Base-by-base conservation (phyloP, 23 red algal species). In the Cyanidium caldarium region DNA sequence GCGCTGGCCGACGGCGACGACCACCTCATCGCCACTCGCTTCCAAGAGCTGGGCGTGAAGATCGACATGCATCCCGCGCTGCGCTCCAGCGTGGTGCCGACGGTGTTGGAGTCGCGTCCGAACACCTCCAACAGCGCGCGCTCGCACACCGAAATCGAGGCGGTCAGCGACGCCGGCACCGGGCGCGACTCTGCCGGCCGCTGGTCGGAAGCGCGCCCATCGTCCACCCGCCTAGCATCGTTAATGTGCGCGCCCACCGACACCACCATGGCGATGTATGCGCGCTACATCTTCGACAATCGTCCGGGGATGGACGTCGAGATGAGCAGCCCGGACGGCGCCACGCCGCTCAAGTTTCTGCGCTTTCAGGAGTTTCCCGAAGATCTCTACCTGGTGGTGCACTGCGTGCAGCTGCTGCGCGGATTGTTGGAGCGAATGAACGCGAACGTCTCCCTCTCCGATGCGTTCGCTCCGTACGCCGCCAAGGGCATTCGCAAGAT, bases 361-460 rank as follows among this genome's bases (percentile, higher is more conserved):
- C 70, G 68, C 7, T 82, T 95, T 31, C 42, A 65, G 34, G 44
- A 69, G 38, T 95, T 87, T 68, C 84, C 84, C 39, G 58, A 68
- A 16, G 79, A 87, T 46, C 72, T 95, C 19, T 87, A 82, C 36
- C 81, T 87, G 82, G 78, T 95, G n/a, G 38, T 95, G 2, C 77
- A 81, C 0, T 79, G 77, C 0, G 81, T 95, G 82, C 80, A 79
- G 12, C 42, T 87, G 1, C 80, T 95, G 10, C 79, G 89, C 7
- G 73, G 75, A 17, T 33, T 95, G 10, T 70, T 39, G 17, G 78
- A 79, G 44, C 69, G 65, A 25, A 34, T 82, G 78, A 58, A 80
- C 15, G 67, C 68, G 20, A 36, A 76, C 30, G 61, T 46, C 26
- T 29, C 61, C 46, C 75, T 89, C 70, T 81, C 86, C 0, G 68